These are phyloP conservation scores for Fusarium annulatum DNA, from an alignment of 2,329 filamentous ascomycete genomes.

Conservation along the genomic window DNA sequence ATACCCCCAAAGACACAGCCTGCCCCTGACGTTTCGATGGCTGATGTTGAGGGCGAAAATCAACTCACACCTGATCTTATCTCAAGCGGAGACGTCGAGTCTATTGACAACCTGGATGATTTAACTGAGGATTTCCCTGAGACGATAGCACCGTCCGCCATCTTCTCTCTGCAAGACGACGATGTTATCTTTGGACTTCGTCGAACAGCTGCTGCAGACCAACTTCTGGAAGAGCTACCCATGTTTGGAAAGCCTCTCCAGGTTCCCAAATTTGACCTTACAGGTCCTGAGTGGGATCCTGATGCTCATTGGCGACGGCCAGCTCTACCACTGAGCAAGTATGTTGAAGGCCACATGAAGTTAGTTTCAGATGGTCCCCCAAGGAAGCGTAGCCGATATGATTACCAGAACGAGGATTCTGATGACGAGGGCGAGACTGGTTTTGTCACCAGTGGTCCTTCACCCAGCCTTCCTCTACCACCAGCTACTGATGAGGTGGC, in stretches of 20 bases:
- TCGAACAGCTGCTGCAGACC: conserved; percentile 78
- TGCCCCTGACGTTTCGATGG: conserved; percentile 47
- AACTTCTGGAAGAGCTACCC: conserved; percentile 82
- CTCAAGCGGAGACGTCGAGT: conserved; percentile 71
- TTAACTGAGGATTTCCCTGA: conserved; percentile 55
- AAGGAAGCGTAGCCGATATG: conserved; percentile 83
- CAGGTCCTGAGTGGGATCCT: conserved; percentile 68
- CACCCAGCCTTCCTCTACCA: conserved; percentile 62
- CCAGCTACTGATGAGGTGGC: conserved; percentile 83
- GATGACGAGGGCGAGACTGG: conserved; percentile 68
- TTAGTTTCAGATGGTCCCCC: conserved; percentile 74
- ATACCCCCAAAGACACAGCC: conserved; percentile 57
- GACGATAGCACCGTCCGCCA: conserved; percentile 75
- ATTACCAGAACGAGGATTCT: conserved; percentile 79
- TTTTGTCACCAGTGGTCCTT: conserved; percentile 64
- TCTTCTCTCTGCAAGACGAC: conserved; percentile 85
- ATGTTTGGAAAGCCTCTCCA: conserved; percentile 76
- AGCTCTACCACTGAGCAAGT: conserved; percentile 88
- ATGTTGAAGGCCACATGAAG: conserved; percentile 82
- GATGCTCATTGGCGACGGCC: conserved; percentile 80
- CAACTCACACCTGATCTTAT: conserved; percentile 76
- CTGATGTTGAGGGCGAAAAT: conserved; percentile 52
- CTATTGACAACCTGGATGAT: conserved; percentile 58
- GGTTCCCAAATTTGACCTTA: conserved; percentile 67
- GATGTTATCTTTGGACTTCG: conserved; percentile 84